Percentiles rank a stretch among this genome's conserved stretches.
These are phyloP conservation scores for Phytophthora tentaculata DNA, from an alignment of 352 stramenopile genomes.

Conservation along the genomic window DNA sequence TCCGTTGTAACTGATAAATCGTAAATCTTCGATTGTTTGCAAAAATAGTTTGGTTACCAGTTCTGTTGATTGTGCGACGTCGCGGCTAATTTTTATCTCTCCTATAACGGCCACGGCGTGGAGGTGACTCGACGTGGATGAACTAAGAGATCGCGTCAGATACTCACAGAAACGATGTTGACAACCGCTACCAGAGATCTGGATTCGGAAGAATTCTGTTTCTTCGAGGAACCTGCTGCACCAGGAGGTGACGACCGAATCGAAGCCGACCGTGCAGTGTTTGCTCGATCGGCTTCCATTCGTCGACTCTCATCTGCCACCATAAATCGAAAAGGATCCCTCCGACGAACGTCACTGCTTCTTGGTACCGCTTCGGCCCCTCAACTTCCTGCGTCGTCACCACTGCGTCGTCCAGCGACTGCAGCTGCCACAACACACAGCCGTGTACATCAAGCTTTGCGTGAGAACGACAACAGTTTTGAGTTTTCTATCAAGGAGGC, in stretches of 20 bases:
- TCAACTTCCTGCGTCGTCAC: conserved; percentile 19
- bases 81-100: conserved; percentile 15
- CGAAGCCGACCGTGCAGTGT: conserved; percentile 42
- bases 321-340: conserved; percentile 13
- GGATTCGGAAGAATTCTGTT: conserved; percentile 2
- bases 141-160: conserved; percentile 4
- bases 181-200: conserved; percentile 10
- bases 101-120: too few species aligned
- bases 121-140: conserved; percentile 14
- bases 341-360: conserved; percentile 14
- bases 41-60: conserved; percentile 25
- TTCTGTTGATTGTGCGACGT: not conserved
- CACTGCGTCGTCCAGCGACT: conserved; percentile 49
- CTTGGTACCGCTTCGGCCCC: conserved; percentile 12
- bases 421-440: conserved; percentile 54
- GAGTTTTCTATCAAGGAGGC: conserved; percentile 55
- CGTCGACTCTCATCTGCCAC: conserved; percentile 36
- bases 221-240: conserved; percentile 6
- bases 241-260: conserved; percentile 29
- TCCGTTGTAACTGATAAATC: conserved; percentile 21
- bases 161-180: conserved; percentile 7
- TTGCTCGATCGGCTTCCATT: conserved; percentile 48
- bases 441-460: conserved; percentile 64
- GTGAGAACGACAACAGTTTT: conserved; percentile 61
- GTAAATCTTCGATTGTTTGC: conserved; percentile 3